Percentiles rank a stretch among this genome's conserved stretches.
These are phyloP conservation scores for Colletotrichum trifolii DNA, from an alignment of 2,329 filamentous ascomycete genomes.

Conservation along the genomic window DNA sequence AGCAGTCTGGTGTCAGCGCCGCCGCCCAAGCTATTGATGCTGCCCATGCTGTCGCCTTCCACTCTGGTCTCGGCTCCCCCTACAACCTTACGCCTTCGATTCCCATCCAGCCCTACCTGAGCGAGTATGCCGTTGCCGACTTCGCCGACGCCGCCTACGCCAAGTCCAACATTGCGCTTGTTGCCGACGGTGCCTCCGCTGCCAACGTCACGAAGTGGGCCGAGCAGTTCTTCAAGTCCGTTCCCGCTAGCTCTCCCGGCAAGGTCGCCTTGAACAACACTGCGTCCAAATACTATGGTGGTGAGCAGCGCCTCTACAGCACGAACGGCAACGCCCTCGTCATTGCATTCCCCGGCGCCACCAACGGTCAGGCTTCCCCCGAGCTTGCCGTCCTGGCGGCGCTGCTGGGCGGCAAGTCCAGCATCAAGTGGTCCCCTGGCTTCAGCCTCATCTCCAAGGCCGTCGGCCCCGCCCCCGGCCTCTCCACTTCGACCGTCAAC, in stretches of 20 bases:
- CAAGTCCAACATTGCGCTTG: conserved; percentile 90
- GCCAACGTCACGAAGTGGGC: conserved; percentile 88
- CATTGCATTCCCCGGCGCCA: conserved; percentile 92
- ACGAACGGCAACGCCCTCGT: conserved; percentile 83
- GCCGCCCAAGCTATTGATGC: conserved; percentile 82
- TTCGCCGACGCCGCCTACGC: conserved; percentile 85
- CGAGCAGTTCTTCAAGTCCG: conserved; percentile 86
- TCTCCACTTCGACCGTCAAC: conserved; percentile 79
- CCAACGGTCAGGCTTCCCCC: conserved; percentile 84
- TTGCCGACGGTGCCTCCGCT: conserved; percentile 87
- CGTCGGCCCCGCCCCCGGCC: conserved; percentile 71
- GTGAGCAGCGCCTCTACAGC: conserved; percentile 89
- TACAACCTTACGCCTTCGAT: conserved; percentile 78
- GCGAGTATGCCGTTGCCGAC: conserved; percentile 76
- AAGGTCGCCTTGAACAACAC: conserved; percentile 67
- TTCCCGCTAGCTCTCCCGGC: conserved; percentile 65
- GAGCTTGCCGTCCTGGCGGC: conserved; percentile 88
- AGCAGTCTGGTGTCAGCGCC: conserved; percentile 76
- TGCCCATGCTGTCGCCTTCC: conserved; percentile 89
- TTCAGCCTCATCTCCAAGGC: conserved; percentile 92
- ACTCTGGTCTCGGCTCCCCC: conserved; percentile 87
- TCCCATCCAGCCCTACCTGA: conserved; percentile 83
- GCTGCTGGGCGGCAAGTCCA: conserved; percentile 89
- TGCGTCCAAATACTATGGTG: conserved; percentile 89
- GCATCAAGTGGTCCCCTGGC: conserved; percentile 94